phyloP scores from a whole-genome alignment of 306 rosid genomes.

The Heteromeles arbutifolia region DNA sequence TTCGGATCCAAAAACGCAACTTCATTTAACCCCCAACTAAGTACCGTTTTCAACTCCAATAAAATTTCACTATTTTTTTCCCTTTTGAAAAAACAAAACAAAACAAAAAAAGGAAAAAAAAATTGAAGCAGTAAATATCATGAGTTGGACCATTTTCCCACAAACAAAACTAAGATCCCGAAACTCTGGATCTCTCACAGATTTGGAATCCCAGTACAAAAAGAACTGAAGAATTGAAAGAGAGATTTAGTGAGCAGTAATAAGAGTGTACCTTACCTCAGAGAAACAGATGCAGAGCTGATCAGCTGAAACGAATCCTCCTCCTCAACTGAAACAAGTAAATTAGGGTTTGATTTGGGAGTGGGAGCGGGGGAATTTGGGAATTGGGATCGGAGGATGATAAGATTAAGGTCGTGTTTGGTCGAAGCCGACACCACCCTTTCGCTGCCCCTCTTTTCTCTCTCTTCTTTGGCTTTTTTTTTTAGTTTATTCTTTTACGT shows the following conservation, averaged over 20 bases:
- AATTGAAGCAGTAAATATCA: neutral
- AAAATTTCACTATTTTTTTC: neutral
- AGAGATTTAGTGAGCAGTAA: neutral
- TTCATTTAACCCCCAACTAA: neutral
- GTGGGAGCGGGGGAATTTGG: neutral
- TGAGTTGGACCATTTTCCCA: slow-evolving; percentile 1
- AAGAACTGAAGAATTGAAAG: neutral
- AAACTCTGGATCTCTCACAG: slow-evolving; percentile 13
- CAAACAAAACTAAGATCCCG: slow-evolving; percentile 1
- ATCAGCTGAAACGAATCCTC: neutral
- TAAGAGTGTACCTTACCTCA: neutral
- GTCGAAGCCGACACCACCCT: slow-evolving; percentile 84
- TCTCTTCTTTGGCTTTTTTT: neutral
- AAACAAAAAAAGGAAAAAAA: neutral
- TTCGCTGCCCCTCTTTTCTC: slow-evolving; percentile 24
- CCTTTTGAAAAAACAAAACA: neutral
- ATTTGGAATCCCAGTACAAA: neutral
- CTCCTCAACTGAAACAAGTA: neutral
- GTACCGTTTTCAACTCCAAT: neutral
- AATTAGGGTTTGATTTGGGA: slow-evolving; percentile 5
- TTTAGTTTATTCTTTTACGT: neutral
- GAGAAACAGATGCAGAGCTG: neutral
- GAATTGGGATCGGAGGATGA: slow-evolving; percentile 18
- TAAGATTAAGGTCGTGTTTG: slow-evolving; percentile 73
- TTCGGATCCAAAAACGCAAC: neutral